Base-by-base conservation (phyloP, 805 yeast genomes). In the Candida chauliodis region DNA sequence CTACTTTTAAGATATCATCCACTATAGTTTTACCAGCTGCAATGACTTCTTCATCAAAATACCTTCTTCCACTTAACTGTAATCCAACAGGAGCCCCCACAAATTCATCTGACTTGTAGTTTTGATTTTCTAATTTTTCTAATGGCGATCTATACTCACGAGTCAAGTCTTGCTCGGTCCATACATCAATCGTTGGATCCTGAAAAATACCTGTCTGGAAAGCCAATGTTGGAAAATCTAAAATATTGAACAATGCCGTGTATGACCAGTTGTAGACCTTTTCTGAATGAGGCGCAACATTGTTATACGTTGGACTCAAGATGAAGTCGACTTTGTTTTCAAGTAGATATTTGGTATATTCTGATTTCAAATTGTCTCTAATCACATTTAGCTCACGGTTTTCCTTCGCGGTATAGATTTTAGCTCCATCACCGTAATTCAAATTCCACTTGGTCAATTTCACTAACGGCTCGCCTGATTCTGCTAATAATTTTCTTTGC, bases 261-360 rank as follows among this genome's bases (percentile, higher is more conserved):
- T 85, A 85, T 4, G 90, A 84, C 90, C 93, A 85, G 59, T 82
- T 82, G 55, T 74, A 76, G 5, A 83, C 73, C 36, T 72, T 67
- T 35, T 73, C 76, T 18, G 83, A 76, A 38, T 71, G 72, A 30
- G 88, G 86, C 11, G 93, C 87, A 36, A 79, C 80, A 46, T 82
- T 81, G 40, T 73, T 75, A 57, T 80, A 78, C 5, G 79, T 73
- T 43, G 91, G 90, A 36, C 83, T 73, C 30, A 85, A 59, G 43
- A 84, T 70, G 51, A 80, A 76, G 51, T 84, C 90, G 34, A 84
- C 71, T 37, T 72, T 71, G 52, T 78, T 68, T 17, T 71, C 56
- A 42, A 73, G 66, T 52, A 83, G 68, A 52, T 63, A 72, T 32
- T 75, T 71, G 32, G 69, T 63, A 55, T 81, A 82, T 44, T 74